Evolutionary conservation across 2,329 filamentous ascomycete genomes (phyloP).

Genomic region (Fusarium subglutinans): DNA sequence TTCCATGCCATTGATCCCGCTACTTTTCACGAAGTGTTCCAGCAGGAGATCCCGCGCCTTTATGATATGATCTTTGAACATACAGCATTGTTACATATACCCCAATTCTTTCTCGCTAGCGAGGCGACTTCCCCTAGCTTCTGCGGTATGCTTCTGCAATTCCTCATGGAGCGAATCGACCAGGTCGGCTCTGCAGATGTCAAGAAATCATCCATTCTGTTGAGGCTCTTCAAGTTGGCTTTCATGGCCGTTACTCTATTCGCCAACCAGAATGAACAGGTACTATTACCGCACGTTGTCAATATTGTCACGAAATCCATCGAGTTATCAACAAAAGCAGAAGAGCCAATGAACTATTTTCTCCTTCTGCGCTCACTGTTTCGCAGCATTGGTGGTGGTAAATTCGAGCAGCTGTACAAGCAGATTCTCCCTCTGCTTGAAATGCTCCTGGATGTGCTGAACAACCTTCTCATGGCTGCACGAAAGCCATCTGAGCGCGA

Average conservation of each 20-base stretch:
- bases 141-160: conserved; percentile 96
- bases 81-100: conserved; percentile 90
- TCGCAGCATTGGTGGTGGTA: conserved; percentile 93
- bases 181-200: conserved; percentile 93
- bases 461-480: conserved; percentile 90
- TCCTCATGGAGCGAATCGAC: conserved; percentile 95
- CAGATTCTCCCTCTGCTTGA: conserved; percentile 95
- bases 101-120: conserved; percentile 98
- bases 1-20: conserved; percentile 99
- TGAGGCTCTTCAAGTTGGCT: conserved; percentile 95
- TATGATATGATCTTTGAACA: conserved; percentile 99
- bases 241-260: conserved; percentile 99
- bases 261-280: conserved; percentile 92
- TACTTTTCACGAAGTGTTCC: conserved; percentile 98
- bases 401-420: conserved; percentile 98
- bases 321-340: conserved; percentile 91
- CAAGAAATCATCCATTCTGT: conserved; percentile 89
- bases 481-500: conserved; percentile 91
- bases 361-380: conserved; percentile 91
- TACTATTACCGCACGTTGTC: conserved; percentile 93
- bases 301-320: conserved; percentile 98
- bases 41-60: conserved; percentile 94
- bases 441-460: conserved; percentile 97
- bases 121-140: conserved; percentile 98
- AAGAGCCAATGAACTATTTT: conserved; percentile 99